Conservation (phyloP, 306 rosid species). For the Vicia faba region DNA sequence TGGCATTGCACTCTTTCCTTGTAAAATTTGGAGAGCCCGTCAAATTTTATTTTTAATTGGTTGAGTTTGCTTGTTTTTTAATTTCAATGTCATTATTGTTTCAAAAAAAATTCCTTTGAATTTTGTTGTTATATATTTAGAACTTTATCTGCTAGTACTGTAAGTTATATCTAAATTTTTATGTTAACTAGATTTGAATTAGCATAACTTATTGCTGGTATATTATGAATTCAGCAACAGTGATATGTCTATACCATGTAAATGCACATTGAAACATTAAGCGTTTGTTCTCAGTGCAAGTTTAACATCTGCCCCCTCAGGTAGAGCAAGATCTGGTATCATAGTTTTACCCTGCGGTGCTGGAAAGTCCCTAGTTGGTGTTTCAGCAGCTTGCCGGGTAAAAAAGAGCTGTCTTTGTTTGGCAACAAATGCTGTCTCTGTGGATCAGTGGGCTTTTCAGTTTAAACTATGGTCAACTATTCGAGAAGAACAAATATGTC, state of each 20-base stretch:
- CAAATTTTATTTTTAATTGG: constrained; percentile 4
- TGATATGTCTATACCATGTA: constrained; percentile 14
- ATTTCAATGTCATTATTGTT: background rate
- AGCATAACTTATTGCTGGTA: background rate
- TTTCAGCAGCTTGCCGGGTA: constrained; percentile 93
- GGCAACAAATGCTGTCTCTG: constrained; percentile 98
- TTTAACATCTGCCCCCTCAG: constrained; percentile 46
- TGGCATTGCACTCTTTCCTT: constrained; percentile 22
- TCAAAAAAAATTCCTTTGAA: background rate
- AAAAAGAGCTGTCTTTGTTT: constrained; percentile 95
- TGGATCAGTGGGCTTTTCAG: constrained; percentile 99
- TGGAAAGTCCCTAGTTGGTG: constrained; percentile 96
- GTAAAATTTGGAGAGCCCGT: constrained; percentile 21
- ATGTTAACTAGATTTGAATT: constrained; percentile 2
- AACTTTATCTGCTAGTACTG: constrained; percentile 19
- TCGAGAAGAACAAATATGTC: constrained; percentile 91
- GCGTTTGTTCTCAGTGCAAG: constrained; percentile 26
- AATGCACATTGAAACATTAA: constrained; percentile 14
- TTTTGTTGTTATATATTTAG: background rate
- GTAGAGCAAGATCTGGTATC: constrained; percentile 98
- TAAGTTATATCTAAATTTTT: constrained; percentile 9
- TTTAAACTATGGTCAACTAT: constrained; percentile 95
- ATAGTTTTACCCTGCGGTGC: constrained; percentile 98
- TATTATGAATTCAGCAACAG: constrained; percentile 27
- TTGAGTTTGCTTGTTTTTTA: constrained; percentile 12